A percentile compares a stretch with the other conserved stretches of the same genome.
Evolutionary conservation across 768 basidiomycete species (phyloP).

Genomic region (Tylopilus intermedius): DNA sequence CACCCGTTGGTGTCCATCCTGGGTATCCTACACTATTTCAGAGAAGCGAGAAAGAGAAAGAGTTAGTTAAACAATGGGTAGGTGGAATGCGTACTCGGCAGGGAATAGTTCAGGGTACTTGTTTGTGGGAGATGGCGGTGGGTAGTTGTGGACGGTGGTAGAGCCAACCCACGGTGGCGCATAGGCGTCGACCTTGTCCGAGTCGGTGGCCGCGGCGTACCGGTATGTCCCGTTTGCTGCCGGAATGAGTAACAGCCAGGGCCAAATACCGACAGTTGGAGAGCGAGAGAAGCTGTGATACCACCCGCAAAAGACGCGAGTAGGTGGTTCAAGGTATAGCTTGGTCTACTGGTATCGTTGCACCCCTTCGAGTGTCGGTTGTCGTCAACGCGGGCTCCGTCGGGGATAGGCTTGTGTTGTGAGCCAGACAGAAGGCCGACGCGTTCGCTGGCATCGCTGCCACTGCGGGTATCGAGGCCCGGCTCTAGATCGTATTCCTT

Average conservation of each 20-base stretch:
- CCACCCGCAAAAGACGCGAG: constrained; percentile 52
- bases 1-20: constrained; percentile 75
- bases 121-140: constrained; percentile 72
- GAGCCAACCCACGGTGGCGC: constrained; percentile 72
- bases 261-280: constrained; percentile 42
- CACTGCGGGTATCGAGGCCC: constrained; percentile 5
- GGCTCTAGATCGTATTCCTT: constrained; percentile 43
- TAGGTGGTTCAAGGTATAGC: constrained; percentile 32
- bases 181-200: constrained; percentile 30
- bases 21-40: constrained; percentile 57
- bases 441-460: constrained; percentile 23
- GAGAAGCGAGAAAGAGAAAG: not conserved
- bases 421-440: constrained; percentile 34
- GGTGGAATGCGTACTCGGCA: constrained; percentile 34
- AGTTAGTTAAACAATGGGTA: not conserved
- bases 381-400: constrained; percentile 8
- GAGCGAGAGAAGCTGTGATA: constrained; percentile 42
- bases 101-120: constrained; percentile 69
- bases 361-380: constrained; percentile 8
- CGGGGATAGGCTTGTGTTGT: constrained; percentile 11
- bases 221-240: not conserved
- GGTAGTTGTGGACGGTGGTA: constrained; percentile 62
- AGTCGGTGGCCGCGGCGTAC: too few relatives aligned
- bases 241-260: constrained; percentile 28
- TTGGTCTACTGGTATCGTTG: constrained; percentile 15